Evolutionary conservation across 805 yeast genomes (phyloP).

Genomic region (Hermanozyma aechmeae): DNA sequence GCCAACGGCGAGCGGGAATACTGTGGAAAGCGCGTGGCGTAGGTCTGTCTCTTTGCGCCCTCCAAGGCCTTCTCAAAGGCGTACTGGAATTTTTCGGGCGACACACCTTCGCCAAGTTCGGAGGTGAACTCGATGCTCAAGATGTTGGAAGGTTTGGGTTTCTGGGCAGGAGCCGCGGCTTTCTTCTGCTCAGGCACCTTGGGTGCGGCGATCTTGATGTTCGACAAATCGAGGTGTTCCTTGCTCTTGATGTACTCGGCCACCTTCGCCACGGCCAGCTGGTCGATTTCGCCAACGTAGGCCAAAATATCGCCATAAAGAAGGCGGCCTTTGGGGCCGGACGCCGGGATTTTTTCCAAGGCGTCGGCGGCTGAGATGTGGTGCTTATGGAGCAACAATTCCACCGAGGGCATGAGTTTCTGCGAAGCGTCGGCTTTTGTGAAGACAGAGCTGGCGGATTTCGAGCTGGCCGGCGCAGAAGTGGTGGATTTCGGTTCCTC

Average conservation of each 20-base stretch:
- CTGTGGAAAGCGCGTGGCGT: constrained; percentile 27
- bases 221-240: constrained; percentile 62
- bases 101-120: constrained; percentile 16
- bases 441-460: constrained; percentile 7
- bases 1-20: constrained; percentile 23
- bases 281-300: constrained; percentile 61
- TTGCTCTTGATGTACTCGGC: constrained; percentile 46
- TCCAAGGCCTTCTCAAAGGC: constrained; percentile 23
- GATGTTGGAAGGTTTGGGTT: constrained; percentile 22
- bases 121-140: constrained; percentile 16
- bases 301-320: constrained; percentile 90
- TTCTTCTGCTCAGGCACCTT: constrained; percentile 9
- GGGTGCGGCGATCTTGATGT: constrained; percentile 42
- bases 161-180: constrained; percentile 9
- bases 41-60: constrained; percentile 20
- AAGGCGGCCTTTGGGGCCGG: constrained; percentile 85
- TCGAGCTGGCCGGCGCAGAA: constrained; percentile 1
- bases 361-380: constrained; percentile 66
- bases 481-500: constrained; percentile 2
- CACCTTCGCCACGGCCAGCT: constrained; percentile 43
- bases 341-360: constrained; percentile 57
- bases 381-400: constrained; percentile 49
- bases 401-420: constrained; percentile 72
- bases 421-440: constrained; percentile 56
- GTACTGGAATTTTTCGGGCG: constrained; percentile 17